phyloP scores from a whole-genome alignment of 805 yeast species.

The Wickerhamiella spandovensis region DNA sequence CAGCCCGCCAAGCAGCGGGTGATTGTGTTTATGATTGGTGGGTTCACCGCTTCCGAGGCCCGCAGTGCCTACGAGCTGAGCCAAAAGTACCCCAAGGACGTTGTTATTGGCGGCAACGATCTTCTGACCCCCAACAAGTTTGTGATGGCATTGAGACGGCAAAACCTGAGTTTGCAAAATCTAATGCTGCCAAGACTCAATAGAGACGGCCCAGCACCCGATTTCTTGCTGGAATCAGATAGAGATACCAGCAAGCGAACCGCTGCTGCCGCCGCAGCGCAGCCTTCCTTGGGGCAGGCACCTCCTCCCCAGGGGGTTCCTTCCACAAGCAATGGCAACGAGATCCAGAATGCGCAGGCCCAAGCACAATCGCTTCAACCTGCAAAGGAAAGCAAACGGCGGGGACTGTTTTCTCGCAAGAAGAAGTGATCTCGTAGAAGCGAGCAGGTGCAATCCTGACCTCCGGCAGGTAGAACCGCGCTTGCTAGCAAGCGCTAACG shows the following conservation, averaged over 20 bases:
- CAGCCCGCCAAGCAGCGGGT: constrained; percentile 48
- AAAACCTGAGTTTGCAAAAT: constrained; percentile 19
- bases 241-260: constrained; percentile 8
- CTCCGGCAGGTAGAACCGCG: too few species aligned
- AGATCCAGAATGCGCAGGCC: background rate
- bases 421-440: too few species aligned
- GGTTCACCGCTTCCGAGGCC: constrained; percentile 71
- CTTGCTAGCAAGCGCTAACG: too few species aligned
- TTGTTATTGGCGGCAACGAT: constrained; percentile 71
- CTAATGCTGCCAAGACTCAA: constrained; percentile 22
- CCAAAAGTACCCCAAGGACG: constrained; percentile 41
- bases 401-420: constrained; percentile 1
- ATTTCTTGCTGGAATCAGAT: constrained; percentile 21
- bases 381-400: background rate
- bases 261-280: background rate
- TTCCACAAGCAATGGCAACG: background rate
- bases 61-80: constrained; percentile 64
- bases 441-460: too few species aligned
- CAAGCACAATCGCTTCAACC: background rate
- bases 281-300: background rate
- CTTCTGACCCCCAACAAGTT: constrained; percentile 34
- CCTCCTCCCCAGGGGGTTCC: background rate
- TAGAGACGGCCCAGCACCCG: constrained; percentile 22
- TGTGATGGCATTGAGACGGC: constrained; percentile 20
- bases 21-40: constrained; percentile 78